Conservation (phyloP, 345 rosid species). For the Pseudoturritis turrita region DNA sequence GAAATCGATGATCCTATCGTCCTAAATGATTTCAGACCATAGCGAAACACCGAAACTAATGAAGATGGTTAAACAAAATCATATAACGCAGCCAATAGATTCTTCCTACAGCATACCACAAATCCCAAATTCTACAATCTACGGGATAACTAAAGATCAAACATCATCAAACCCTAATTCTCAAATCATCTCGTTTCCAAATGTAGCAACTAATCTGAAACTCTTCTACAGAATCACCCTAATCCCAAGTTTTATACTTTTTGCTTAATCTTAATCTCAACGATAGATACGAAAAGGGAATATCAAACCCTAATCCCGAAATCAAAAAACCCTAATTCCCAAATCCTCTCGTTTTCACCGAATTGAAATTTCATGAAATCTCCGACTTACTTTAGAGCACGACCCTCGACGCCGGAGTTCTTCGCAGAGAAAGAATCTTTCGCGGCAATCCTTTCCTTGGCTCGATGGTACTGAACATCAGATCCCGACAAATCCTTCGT, state of each 20-base stretch:
- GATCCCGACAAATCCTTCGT: slow-evolving; percentile 56
- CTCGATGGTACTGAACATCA: slow-evolving; percentile 67
- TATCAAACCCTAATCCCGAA: not conserved
- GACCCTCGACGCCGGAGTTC: slow-evolving; percentile 83
- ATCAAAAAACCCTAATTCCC: slow-evolving; percentile 4
- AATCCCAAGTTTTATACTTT: not conserved
- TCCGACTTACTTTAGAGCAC: slow-evolving; percentile 55
- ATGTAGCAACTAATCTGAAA: not conserved
- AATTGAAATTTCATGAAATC: not conserved
- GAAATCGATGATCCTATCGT: not conserved
- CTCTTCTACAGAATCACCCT: not conserved
- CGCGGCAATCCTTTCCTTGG: slow-evolving; percentile 53
- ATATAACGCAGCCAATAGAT: not conserved
- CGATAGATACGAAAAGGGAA: no score
- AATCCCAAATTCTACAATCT: not conserved
- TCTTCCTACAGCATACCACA: not conserved
- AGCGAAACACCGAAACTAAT: not conserved
- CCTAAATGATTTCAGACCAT: not conserved
- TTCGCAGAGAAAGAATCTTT: slow-evolving; percentile 51
- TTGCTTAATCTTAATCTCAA: not conserved
- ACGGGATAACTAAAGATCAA: not conserved
- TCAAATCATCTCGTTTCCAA: not conserved
- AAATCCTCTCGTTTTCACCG: not conserved
- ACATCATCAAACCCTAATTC: not conserved
- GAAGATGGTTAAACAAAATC: not conserved